phyloP scores from a whole-genome alignment of 192 early-diverging fungal genomes.

The Coemansia sp. region DNA sequence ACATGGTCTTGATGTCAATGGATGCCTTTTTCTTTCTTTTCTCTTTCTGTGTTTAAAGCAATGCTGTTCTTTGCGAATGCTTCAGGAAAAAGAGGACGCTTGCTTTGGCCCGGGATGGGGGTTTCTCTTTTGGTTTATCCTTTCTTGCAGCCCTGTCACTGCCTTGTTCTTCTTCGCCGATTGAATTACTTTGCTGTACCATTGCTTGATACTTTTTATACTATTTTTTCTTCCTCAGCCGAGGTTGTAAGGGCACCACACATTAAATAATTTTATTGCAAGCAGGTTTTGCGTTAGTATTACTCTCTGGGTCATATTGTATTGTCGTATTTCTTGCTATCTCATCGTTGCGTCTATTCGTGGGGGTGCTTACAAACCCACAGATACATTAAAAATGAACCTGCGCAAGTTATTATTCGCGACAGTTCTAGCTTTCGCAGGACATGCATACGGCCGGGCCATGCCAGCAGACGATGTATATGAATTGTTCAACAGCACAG shows the following conservation, averaged over 20 bases:
- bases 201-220: no score
- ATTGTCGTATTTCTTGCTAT: not conserved
- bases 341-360: no score
- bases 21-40: not conserved
- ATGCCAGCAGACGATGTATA: not conserved
- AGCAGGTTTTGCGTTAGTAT: not conserved
- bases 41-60: not conserved
- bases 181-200: no score
- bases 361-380: no score
- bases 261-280: not conserved
- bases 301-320: not conserved
- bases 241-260: no score
- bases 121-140: no score
- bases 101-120: not conserved
- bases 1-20: not conserved
- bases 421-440: slow-evolving; percentile 1
- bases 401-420: not conserved
- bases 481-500: not conserved
- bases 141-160: no score
- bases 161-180: no score
- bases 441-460: not conserved
- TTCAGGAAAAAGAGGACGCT: not conserved
- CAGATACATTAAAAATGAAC: no score
- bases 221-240: no score
- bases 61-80: not conserved